These are phyloP conservation scores for Scedosporium boydii DNA, from an alignment of 2,329 filamentous ascomycete genomes.

Conservation along the genomic window DNA sequence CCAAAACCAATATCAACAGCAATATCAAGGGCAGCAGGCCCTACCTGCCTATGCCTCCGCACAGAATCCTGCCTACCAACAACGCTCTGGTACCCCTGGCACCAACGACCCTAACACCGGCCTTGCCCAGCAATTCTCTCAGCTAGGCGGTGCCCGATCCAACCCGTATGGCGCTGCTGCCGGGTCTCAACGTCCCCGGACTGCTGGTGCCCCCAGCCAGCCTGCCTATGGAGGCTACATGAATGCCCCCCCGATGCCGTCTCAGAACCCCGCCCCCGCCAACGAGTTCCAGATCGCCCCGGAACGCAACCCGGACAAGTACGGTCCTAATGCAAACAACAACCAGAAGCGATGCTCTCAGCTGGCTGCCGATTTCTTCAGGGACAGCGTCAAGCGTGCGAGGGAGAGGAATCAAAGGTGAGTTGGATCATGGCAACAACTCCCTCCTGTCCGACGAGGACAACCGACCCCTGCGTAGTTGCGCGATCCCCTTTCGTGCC, in stretches of 20 bases:
- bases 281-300: constrained; percentile 70
- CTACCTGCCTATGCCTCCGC: constrained; percentile 40
- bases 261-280: constrained; percentile 43
- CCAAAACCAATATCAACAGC: constrained; percentile 15
- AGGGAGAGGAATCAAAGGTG: constrained; percentile 91
- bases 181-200: constrained; percentile 70
- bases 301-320: constrained; percentile 79
- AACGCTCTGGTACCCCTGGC: constrained; percentile 47
- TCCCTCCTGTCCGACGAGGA: neutral
- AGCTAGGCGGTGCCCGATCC: constrained; percentile 60
- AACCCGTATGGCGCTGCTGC: constrained; percentile 60
- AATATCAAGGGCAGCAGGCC: constrained; percentile 35
- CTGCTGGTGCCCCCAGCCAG: constrained; percentile 61
- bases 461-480: no score
- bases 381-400: constrained; percentile 94
- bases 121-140: constrained; percentile 89
- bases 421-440: neutral
- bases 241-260: constrained; percentile 55
- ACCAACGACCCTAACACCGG: constrained; percentile 81
- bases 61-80: constrained; percentile 37
- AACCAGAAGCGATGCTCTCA: constrained; percentile 63
- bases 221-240: constrained; percentile 57
- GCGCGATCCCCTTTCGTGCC: neutral
- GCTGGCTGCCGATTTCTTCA: constrained; percentile 85
- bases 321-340: constrained; percentile 53